phyloP scores from a whole-genome alignment of 2,329 filamentous ascomycete genomes.

The Xylaria sp. region DNA sequence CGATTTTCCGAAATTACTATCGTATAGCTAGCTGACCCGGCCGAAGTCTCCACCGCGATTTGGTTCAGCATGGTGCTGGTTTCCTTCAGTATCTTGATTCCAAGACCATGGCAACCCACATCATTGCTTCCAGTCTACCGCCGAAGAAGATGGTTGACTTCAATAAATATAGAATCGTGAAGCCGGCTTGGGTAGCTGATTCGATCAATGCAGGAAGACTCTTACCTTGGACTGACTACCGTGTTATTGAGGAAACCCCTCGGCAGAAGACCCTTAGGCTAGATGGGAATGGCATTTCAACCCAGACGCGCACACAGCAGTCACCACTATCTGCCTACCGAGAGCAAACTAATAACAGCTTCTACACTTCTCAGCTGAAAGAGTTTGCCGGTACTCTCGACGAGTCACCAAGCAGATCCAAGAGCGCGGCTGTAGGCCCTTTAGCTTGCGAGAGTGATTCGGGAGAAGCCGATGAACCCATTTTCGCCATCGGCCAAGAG shows the following conservation, averaged over 20 bases:
- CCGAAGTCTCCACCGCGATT: slow-evolving; percentile 77
- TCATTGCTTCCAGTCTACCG: slow-evolving; percentile 89
- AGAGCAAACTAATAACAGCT: slow-evolving; percentile 84
- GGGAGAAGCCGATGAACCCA: neutral
- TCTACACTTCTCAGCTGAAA: slow-evolving; percentile 80
- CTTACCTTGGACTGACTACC: slow-evolving; percentile 86
- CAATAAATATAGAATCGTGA: slow-evolving; percentile 87
- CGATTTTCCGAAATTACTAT: neutral
- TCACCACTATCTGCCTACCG: slow-evolving; percentile 71
- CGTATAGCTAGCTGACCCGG: slow-evolving; percentile 21
- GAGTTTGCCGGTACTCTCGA: slow-evolving; percentile 43
- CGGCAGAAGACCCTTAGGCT: slow-evolving; percentile 80
- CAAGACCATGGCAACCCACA: slow-evolving; percentile 95
- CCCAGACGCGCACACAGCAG: slow-evolving; percentile 68
- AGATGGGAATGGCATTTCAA: slow-evolving; percentile 71
- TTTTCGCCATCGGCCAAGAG: neutral
- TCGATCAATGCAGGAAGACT: slow-evolving; percentile 84
- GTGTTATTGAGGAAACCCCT: slow-evolving; percentile 84
- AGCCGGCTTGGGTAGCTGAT: slow-evolving; percentile 93
- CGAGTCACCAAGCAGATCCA: slow-evolving; percentile 38
- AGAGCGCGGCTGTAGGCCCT: slow-evolving; percentile 2
- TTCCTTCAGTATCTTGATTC: slow-evolving; percentile 95
- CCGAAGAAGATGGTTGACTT: slow-evolving; percentile 95
- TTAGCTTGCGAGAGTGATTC: slow-evolving; percentile 9
- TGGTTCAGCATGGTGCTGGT: slow-evolving; percentile 92